Percentiles rank a stretch among this genome's conserved stretches.
These are phyloP conservation scores for Medakamo hakoo DNA, from an alignment of 139 green algal genomes.

Conservation along the genomic window DNA sequence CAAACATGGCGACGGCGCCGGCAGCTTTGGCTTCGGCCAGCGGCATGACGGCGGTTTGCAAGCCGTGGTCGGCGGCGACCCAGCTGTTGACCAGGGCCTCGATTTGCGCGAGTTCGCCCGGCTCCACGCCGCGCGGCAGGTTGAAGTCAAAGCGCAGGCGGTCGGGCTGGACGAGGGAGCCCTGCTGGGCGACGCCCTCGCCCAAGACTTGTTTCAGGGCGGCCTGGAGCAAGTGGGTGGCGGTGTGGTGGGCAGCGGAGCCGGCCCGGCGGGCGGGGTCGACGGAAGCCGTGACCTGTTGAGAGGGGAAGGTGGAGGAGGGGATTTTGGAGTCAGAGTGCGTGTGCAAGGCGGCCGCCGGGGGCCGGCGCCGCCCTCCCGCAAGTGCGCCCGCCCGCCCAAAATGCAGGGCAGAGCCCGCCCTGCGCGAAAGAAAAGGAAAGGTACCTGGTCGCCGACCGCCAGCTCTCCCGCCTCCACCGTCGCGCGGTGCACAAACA, in stretches of 20 bases:
- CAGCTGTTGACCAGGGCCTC: constrained; percentile 72
- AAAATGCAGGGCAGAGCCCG: too few species aligned
- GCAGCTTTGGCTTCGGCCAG: constrained; percentile 59
- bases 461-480: constrained; percentile 25
- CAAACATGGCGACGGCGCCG: constrained; percentile 84
- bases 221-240: constrained; percentile 77
- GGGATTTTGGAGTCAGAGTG: too few species aligned
- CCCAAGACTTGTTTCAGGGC: constrained; percentile 69
- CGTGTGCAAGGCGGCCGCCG: too few species aligned
- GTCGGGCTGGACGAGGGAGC: constrained; percentile 53
- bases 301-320: too few species aligned
- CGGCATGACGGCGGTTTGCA: constrained; percentile 39
- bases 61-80: constrained; percentile 29
- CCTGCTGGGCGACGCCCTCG: constrained; percentile 65
- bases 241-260: constrained; percentile 59
- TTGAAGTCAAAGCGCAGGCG: constrained; percentile 70
- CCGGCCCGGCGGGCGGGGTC: constrained; percentile 28
- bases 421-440: too few species aligned
- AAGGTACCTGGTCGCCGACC: constrained; percentile 25
- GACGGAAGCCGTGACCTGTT: constrained; percentile 42
- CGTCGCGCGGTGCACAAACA: constrained; percentile 55
- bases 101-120: constrained; percentile 39
- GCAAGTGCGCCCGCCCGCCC: too few species aligned
- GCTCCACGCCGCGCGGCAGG: constrained; percentile 28
- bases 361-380: too few species aligned